These are phyloP conservation scores for Wickerhamomyces hampshirensis DNA, from an alignment of 805 yeast species.

Conservation along the genomic window DNA sequence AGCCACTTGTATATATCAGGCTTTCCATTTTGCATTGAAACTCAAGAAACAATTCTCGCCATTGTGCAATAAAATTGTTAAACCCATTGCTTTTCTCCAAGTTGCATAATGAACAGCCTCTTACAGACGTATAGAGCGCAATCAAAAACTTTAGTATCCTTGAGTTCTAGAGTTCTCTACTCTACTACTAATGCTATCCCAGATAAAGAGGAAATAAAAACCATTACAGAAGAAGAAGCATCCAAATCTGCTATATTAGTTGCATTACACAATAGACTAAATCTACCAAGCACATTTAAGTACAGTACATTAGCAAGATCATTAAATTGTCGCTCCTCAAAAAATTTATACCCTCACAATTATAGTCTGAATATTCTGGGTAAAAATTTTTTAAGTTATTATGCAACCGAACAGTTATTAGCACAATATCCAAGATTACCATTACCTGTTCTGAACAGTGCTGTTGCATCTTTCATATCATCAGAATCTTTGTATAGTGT, in stretches of 20 bases:
- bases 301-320: constrained; percentile 75
- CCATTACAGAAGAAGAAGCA: constrained; percentile 48
- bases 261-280: constrained; percentile 74
- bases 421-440: constrained; percentile 89
- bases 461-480: constrained; percentile 73
- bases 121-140: neutral
- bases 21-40: too few relatives aligned
- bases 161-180: neutral
- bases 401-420: constrained; percentile 69
- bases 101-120: neutral
- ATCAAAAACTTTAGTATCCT: neutral
- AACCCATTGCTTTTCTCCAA: too few relatives aligned
- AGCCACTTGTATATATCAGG: too few relatives aligned
- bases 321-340: constrained; percentile 53
- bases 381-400: constrained; percentile 65
- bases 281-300: constrained; percentile 52
- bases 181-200: neutral
- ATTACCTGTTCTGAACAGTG: constrained; percentile 64
- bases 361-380: constrained; percentile 81
- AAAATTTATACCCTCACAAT: constrained; percentile 56
- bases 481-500: constrained; percentile 57
- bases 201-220: constrained; percentile 4
- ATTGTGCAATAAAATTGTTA: too few relatives aligned
- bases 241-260: constrained; percentile 62
- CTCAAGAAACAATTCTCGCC: too few relatives aligned